These are phyloP conservation scores for Musa schizocarpa DNA, from an alignment of 176 grass and related monocot genomes.

Conservation along the genomic window DNA sequence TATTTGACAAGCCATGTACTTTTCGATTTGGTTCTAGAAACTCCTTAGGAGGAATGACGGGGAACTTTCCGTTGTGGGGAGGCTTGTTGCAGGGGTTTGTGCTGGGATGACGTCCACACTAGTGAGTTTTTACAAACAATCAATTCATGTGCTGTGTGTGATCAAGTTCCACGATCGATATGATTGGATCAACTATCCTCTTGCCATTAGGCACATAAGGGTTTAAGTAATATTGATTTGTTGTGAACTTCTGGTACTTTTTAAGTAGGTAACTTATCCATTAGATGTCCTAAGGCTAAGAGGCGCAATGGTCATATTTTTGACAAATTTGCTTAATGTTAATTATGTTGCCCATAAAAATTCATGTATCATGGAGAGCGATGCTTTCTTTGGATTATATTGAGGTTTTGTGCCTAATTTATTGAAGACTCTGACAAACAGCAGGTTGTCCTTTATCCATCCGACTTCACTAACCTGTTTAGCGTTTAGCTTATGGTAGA, in stretches of 20 bases:
- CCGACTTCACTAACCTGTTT: background rate
- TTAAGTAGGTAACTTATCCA: constrained; percentile 92
- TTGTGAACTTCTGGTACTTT: constrained; percentile 11
- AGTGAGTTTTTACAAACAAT: background rate
- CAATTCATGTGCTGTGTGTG: background rate
- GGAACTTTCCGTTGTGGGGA: constrained; percentile 79
- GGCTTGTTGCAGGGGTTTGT: constrained; percentile 85
- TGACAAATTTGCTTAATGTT: too few relatives aligned
- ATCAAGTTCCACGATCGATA: background rate
- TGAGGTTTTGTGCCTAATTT: constrained; percentile 89
- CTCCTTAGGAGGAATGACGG: constrained; percentile 72
- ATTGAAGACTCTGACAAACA: constrained; percentile 85
- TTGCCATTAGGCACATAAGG: background rate
- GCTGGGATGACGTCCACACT: constrained; percentile 62
- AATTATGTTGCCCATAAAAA: constrained; percentile 12
- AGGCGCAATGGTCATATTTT: constrained; percentile 17
- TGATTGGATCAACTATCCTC: background rate
- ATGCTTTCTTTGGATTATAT: constrained; percentile 72
- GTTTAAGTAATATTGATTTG: background rate
- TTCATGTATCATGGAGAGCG: constrained; percentile 71
- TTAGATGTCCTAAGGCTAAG: constrained; percentile 90
- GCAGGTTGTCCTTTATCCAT: constrained; percentile 47
- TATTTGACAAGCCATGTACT: constrained; percentile 13
- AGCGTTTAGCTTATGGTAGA: too few relatives aligned
- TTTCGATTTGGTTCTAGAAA: constrained; percentile 44